Evolutionary conservation across 1,139 yeast genomes (phyloP).

Genomic region (Meyerozyma elateridarum): DNA sequence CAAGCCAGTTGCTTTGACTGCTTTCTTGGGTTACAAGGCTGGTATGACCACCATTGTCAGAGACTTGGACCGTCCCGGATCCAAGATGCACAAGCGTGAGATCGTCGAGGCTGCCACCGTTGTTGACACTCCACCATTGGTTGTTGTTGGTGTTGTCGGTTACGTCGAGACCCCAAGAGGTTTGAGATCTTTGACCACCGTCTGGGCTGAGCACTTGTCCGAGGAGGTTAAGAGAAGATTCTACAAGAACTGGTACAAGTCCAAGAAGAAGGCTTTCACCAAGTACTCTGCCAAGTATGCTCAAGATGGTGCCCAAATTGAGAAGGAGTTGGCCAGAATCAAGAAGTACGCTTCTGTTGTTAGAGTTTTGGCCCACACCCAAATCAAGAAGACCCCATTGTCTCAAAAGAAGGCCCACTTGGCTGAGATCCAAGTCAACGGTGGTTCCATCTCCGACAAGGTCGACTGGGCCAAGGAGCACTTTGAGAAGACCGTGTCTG

Average conservation of each 20-base stretch:
- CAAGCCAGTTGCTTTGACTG: slow-evolving; percentile 98
- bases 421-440: slow-evolving; percentile 99
- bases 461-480: slow-evolving; percentile 98
- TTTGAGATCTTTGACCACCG: slow-evolving; percentile 98
- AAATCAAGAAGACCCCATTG: slow-evolving; percentile 98
- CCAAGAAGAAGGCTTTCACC: slow-evolving; percentile 99
- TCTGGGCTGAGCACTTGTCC: slow-evolving; percentile 99
- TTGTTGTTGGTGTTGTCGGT: slow-evolving; percentile 99
- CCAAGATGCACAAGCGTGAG: slow-evolving; percentile 99
- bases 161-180: slow-evolving; percentile 99
- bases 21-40: slow-evolving; percentile 99
- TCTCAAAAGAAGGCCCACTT: slow-evolving; percentile 99
- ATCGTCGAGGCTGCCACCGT: slow-evolving; percentile 99
- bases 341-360: slow-evolving; percentile 97
- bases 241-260: slow-evolving; percentile 99
- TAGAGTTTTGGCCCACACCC: slow-evolving; percentile 99
- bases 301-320: slow-evolving; percentile 81
- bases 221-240: slow-evolving; percentile 99
- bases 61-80: slow-evolving; percentile 99
- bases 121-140: slow-evolving; percentile 98
- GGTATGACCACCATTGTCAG: slow-evolving; percentile 99
- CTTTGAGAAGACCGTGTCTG: slow-evolving; percentile 97
- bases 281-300: slow-evolving; percentile 99
- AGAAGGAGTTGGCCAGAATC: slow-evolving; percentile 97
- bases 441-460: slow-evolving; percentile 98